phyloP scores from a whole-genome alignment of 1,139 yeast species.

The Yamadazyma aaseri region DNA sequence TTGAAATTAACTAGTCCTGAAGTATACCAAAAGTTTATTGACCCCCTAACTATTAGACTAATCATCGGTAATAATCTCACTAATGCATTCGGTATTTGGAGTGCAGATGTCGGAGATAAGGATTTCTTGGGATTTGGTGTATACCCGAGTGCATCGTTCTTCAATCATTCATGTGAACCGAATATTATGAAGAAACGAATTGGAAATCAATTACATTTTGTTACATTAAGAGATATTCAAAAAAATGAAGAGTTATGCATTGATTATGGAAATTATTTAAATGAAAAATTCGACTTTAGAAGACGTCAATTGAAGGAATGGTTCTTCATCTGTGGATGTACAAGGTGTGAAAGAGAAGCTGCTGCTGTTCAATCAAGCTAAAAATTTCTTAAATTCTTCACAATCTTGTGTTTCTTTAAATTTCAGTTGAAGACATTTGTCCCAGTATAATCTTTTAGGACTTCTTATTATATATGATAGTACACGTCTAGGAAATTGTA shows the following conservation, averaged over 20 bases:
- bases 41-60: slow-evolving; percentile 41
- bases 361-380: slow-evolving; percentile 15
- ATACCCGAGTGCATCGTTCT: slow-evolving; percentile 66
- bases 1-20: slow-evolving; percentile 42
- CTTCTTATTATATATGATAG: slow-evolving; percentile 57
- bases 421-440: slow-evolving; percentile 61
- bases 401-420: slow-evolving; percentile 62
- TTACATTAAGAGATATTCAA: slow-evolving; percentile 27
- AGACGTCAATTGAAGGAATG: slow-evolving; percentile 49
- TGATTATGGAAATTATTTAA: slow-evolving; percentile 55
- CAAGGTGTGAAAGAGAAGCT: slow-evolving; percentile 33
- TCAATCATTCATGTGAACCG: slow-evolving; percentile 67
- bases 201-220: slow-evolving; percentile 22
- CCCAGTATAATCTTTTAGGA: slow-evolving; percentile 71
- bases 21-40: slow-evolving; percentile 35
- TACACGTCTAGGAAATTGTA: slow-evolving; percentile 79
- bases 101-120: slow-evolving; percentile 40
- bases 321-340: slow-evolving; percentile 63
- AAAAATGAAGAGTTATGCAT: slow-evolving; percentile 58
- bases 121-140: slow-evolving; percentile 70
- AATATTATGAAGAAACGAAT: slow-evolving; percentile 35
- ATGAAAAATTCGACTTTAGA: slow-evolving; percentile 43
- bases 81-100: slow-evolving; percentile 79
- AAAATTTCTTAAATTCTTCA: slow-evolving; percentile 52
- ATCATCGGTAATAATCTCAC: slow-evolving; percentile 64